Evolutionary conservation across 768 basidiomycete genomes (phyloP), one percentile per base, ranked within the genome.

Genomic region (Lactifluus subvellereus): DNA sequence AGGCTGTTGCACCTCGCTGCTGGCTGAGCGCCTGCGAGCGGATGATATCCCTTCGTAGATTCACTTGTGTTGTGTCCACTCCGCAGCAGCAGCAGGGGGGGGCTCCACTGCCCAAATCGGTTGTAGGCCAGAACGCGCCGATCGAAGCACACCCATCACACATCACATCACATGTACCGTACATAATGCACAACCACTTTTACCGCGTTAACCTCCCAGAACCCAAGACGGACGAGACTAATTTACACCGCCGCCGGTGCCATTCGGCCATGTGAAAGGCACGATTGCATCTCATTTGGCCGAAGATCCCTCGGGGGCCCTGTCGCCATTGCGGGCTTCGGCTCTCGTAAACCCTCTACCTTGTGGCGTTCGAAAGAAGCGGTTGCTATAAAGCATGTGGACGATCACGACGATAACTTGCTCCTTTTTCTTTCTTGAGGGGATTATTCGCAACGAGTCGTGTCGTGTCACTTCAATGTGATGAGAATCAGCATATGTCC

Each of bases 1-100:
- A 82, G 84, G 61, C 76, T 95, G 6, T 82, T 82, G n/a, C 86
- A 90, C 72, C 82, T 92, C 60, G 91, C 87, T 0, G 74, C 78
- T 22, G 92, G 91, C 5, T 88, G 75, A 77, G 67, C 73, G 70
- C 60, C 56, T 81, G 50, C 61, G 67, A 47, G 61, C 67, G 37
- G 74, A 74, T 37, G 63, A 67, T 22, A 51, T 58, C 16, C 40
- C 54, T 35, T 43, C 53, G 40, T 58, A 55, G 52, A 18, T 33
- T 11, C 27, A 27, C 27, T 27, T 27, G 27, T 27, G 3, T 22
- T 22, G 22, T 2, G 22, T 22, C 22, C 22, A 22, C 22, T 22
- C 22, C 22, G 1, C 22, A 1, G 27, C 2, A 27, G 35, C 40
- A 40, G 11, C 40, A 40, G 13, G 5, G 10, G 40, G 40, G 14